Percentiles rank a stretch among this genome's conserved stretches.
Conservation (phyloP, 768 basidiomycete genomes). For the Phaeotremella fagi region DNA sequence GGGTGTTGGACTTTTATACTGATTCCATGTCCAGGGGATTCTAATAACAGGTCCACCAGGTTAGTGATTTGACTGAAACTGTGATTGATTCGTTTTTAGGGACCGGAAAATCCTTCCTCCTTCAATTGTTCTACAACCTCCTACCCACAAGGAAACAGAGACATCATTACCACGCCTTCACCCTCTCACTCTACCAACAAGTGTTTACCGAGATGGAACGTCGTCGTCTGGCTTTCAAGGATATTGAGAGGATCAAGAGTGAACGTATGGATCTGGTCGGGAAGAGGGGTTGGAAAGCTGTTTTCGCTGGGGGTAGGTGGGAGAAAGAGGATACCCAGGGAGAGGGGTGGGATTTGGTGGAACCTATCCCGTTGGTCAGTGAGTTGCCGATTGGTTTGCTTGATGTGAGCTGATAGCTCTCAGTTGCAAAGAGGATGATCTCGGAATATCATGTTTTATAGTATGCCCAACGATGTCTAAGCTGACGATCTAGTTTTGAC, state of each 20-base stretch:
- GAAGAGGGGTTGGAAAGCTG: slow-evolving; percentile 41
- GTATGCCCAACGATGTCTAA: too few species aligned
- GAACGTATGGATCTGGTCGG: slow-evolving; percentile 41
- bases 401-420: not conserved
- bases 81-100: slow-evolving; percentile 37
- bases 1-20: slow-evolving; percentile 13
- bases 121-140: slow-evolving; percentile 58
- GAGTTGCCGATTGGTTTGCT: slow-evolving; percentile 14
- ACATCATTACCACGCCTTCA: slow-evolving; percentile 59
- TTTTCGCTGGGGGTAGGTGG: slow-evolving; percentile 45
- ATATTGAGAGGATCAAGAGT: slow-evolving; percentile 1
- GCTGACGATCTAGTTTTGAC: slow-evolving; percentile 51
- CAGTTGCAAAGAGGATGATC: slow-evolving; percentile 46
- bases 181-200: slow-evolving; percentile 57
- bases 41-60: slow-evolving; percentile 55
- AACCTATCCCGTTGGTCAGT: slow-evolving; percentile 48
- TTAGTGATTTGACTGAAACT: not conserved
- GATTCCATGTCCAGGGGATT: slow-evolving; percentile 50
- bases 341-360: slow-evolving; percentile 38
- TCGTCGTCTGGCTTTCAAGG: slow-evolving; percentile 13
- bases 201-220: slow-evolving; percentile 56
- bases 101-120: slow-evolving; percentile 57
- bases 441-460: slow-evolving; percentile 44
- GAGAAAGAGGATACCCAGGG: slow-evolving; percentile 36
- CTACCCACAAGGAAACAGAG: slow-evolving; percentile 58